Evolutionary conservation across 2,329 filamentous ascomycete genomes (phyloP), one percentile per base, ranked within the genome.

Genomic region (Fusarium pseudograminearum): DNA sequence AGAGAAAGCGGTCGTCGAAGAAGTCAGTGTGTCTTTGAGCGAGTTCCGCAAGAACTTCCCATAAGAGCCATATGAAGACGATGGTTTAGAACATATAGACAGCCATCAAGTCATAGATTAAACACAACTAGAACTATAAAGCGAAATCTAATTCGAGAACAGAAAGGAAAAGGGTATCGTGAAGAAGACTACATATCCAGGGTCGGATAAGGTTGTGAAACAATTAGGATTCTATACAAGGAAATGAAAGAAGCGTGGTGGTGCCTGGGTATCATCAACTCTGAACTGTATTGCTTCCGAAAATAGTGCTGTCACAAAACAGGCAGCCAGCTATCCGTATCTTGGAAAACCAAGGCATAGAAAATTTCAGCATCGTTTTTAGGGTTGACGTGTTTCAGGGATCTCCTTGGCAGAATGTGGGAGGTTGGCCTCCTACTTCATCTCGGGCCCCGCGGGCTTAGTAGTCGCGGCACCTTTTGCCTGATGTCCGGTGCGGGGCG

Each of bases 1-100:
- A 4, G 52, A 47, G 5, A 82, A 80, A 73, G 76, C 79, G 4
- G 67, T 46, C 26, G 65, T 88, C 46, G 76, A 76, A 24, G 82
- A 87, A 47, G 79, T 80, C 62, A 77, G 79, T 22, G 82, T 88
- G 20, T 65, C 81, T 4, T 50, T 88, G 15, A 74, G 67, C 0
- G 77, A 77, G 31, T 84, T 86, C 55, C 75, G 79, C 14, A 72
- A 77, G 54, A 69, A 57, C 14, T 80, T 80, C 20, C 41, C 59
- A 7, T 61, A 40, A 44, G 22, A 31, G 14, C 48, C 12, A 14
- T n/a, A 38, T 7, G 18, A 11, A 50, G 40, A 11, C 26, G 7
- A 41, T 18, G 20, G 24, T 36, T 42, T 33, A 36, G 26, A 51
- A 46, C 38, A 64, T n/a, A 26, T 24, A 47, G 52, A 51, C 22